Percentiles rank a stretch among this genome's conserved stretches.
Conservation (phyloP, 2,329 filamentous ascomycete species). For the Didymella sp. region DNA sequence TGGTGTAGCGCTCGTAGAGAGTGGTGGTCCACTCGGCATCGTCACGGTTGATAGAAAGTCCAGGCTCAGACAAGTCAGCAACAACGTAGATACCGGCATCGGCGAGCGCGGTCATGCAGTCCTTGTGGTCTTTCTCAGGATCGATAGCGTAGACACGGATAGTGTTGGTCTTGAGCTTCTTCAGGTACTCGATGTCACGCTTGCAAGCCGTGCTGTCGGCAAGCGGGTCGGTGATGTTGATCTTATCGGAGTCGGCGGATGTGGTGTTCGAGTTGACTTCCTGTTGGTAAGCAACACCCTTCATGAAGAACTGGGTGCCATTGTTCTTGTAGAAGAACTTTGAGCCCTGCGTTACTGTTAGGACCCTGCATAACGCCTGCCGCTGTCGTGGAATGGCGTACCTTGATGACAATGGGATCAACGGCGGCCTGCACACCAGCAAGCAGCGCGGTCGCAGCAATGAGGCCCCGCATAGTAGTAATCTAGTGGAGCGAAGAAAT, state of each 20-base stretch:
- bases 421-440: constrained; percentile 62
- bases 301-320: constrained; percentile 83
- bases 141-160: constrained; percentile 96
- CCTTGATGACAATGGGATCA: constrained; percentile 74
- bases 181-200: constrained; percentile 84
- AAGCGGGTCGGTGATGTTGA: constrained; percentile 81
- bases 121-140: constrained; percentile 76
- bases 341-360: constrained; percentile 62
- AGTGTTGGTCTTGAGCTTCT: constrained; percentile 82
- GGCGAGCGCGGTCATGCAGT: constrained; percentile 83
- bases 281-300: constrained; percentile 94
- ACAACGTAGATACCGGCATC: constrained; percentile 94
- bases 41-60: constrained; percentile 83
- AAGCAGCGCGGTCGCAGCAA: constrained; percentile 60
- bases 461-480: constrained; percentile 63
- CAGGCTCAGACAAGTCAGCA: constrained; percentile 85
- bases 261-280: constrained; percentile 64
- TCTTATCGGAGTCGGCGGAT: constrained; percentile 55
- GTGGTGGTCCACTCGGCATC: constrained; percentile 78
- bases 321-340: constrained; percentile 92
- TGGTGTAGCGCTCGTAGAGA: constrained; percentile 81
- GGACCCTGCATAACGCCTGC: constrained; percentile 10
- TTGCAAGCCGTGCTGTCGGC: constrained; percentile 73
- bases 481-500: constrained; percentile 26
- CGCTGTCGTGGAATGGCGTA: constrained; percentile 42